Conservation (phyloP, 2,329 filamentous ascomycete genomes). For the Colletotrichum salicis region DNA sequence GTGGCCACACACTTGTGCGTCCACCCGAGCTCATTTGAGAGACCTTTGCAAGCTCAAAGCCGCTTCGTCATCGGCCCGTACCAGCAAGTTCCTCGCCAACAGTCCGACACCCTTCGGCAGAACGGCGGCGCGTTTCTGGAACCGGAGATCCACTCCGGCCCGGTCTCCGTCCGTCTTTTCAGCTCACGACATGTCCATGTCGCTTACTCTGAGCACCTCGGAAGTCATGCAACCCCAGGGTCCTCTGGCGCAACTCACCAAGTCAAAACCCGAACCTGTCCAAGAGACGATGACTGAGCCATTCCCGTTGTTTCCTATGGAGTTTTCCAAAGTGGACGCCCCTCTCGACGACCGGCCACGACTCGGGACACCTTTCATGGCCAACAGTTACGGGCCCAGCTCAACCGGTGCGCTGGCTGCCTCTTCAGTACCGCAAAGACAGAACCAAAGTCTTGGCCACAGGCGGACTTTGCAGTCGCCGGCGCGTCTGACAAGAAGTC, state of each 20-base stretch:
- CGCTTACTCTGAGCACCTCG: slow-evolving; percentile 70
- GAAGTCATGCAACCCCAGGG: slow-evolving; percentile 73
- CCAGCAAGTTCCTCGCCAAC: slow-evolving; percentile 58
- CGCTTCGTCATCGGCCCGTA: slow-evolving; percentile 54
- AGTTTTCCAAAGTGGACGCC: slow-evolving; percentile 33
- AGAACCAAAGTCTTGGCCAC: slow-evolving; percentile 61
- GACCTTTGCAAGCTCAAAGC: slow-evolving; percentile 70
- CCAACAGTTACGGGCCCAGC: slow-evolving; percentile 71
- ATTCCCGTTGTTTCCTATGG: slow-evolving; percentile 14
- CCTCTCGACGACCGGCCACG: slow-evolving; percentile 46
- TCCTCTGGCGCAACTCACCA: slow-evolving; percentile 69
- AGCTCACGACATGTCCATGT: slow-evolving; percentile 71
- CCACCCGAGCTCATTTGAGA: slow-evolving; percentile 70
- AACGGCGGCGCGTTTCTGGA: slow-evolving; percentile 60
- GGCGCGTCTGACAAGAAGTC: slow-evolving; percentile 60
- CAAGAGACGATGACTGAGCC: slow-evolving; percentile 36
- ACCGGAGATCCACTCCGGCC: slow-evolving; percentile 59
- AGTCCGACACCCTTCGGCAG: slow-evolving; percentile 68
- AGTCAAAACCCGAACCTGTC: slow-evolving; percentile 48
- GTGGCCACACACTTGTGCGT: slow-evolving; percentile 73
- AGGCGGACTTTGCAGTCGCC: slow-evolving; percentile 65
- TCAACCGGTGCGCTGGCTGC: slow-evolving; percentile 62
- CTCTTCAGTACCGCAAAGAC: slow-evolving; percentile 47
- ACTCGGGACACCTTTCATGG: slow-evolving; percentile 66
- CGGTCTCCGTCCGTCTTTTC: slow-evolving; percentile 63